Conservation (phyloP, 129 eudicot species). For the Oenanthe sinensis region DNA sequence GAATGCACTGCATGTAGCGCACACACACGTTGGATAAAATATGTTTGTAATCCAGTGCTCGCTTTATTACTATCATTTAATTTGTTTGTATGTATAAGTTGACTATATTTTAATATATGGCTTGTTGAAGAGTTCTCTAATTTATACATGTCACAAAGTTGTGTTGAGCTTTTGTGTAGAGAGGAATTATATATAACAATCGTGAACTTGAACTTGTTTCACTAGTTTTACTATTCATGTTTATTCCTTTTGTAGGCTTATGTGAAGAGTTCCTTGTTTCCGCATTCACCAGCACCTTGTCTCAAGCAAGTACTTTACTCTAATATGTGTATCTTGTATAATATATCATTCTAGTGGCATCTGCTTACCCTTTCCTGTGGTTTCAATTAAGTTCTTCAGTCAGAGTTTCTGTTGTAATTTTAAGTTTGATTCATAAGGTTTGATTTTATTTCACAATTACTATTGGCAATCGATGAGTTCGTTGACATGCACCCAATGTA, state of each 20-base stretch:
- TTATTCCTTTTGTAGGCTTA: slow-evolving; percentile 48
- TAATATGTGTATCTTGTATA: not conserved
- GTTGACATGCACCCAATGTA: not conserved
- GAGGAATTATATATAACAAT: not conserved
- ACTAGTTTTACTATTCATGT: not conserved
- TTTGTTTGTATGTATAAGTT: not conserved
- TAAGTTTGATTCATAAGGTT: not conserved
- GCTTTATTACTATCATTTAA: not conserved
- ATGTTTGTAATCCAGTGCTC: not conserved
- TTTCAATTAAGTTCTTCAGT: not conserved
- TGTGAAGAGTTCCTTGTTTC: slow-evolving; percentile 72
- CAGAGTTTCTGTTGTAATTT: not conserved
- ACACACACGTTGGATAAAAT: not conserved
- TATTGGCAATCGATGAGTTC: not conserved
- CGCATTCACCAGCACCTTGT: slow-evolving; percentile 82
- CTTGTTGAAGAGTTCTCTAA: not conserved
- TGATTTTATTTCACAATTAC: not conserved
- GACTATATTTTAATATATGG: not conserved
- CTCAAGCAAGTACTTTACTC: slow-evolving; percentile 47
- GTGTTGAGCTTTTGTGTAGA: not conserved
- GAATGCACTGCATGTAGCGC: not conserved
- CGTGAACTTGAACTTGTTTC: not conserved
- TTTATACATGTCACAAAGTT: not conserved
- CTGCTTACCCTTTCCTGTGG: not conserved
- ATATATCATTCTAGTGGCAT: not conserved